Evolutionary conservation across 148 eudicot genomes (phyloP), one percentile per base, ranked within the genome.

Genomic region (Nepenthes mirabilis): DNA sequence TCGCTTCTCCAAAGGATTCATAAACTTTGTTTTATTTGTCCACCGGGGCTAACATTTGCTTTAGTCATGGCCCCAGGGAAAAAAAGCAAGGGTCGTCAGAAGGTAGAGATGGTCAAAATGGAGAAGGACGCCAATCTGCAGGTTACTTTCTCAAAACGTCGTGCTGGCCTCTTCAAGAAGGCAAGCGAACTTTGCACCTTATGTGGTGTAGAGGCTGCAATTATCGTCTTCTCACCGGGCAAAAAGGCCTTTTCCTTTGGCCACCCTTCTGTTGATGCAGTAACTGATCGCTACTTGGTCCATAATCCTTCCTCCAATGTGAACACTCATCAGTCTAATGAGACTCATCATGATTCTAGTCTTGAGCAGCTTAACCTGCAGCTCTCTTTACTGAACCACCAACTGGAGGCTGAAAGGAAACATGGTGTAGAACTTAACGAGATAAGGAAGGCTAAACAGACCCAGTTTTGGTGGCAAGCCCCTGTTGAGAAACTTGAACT

Each of bases 391-490:
- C 37, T 74, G 7, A 55, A 50, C 6, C 68, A 54, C 11, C 72
- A 68, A 4, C 3, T 80, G 12, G 82, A 83, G 50, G 11, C 48
- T 0, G 82, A 70, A 50, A 80, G 60, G 58, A 72, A 73, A 56
- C 65, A 68, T 13, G 63, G 73, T 0, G 80, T 75, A 54, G 62
- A 55, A 47, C 65, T 83, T 6, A 63, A 12, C 34, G 40, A 51
- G 2, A 57, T 74, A 43, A 59, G 74, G 37, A 72, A 67, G 60
- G 65, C 59, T 3, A 53, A 67, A 9, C 58, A 52, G 13, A 51
- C 34, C 2, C 50, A 66, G 2, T 37, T 50, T 34, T 79, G 78
- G 87, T 75, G 80, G 82, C 77, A 80, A 43, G 55, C 52, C 5
- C 72, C 80, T 0, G 48, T 77, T 13, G 74, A 63, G 1, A 58